Evolutionary conservation across 495 filamentous ascomycete species (phyloP).

Genomic region (Penicillium diatomitis): DNA sequence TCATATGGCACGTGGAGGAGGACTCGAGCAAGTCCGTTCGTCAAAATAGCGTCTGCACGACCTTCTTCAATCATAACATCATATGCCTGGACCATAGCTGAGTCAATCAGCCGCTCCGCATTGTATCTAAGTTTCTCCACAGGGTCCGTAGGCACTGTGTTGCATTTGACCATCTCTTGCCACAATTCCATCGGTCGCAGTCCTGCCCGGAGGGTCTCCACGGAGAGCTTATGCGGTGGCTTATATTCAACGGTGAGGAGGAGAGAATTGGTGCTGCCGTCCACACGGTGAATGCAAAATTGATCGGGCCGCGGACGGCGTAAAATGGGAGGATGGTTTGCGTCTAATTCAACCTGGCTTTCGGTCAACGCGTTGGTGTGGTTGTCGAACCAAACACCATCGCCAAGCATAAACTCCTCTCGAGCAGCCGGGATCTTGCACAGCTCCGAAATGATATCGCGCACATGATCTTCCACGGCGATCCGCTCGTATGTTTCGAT

Average conservation of each 20-base stretch:
- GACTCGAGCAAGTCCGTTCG: neutral
- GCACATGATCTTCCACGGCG: no score
- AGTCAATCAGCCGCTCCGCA: slow-evolving; percentile 11
- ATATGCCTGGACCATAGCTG: neutral
- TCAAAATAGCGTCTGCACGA: neutral
- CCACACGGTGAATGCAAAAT: neutral
- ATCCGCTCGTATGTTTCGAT: neutral
- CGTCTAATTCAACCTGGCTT: neutral
- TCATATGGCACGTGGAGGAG: neutral
- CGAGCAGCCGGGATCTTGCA: no score
- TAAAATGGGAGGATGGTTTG: neutral
- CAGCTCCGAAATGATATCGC: no score
- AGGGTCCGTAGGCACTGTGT: slow-evolving; percentile 10
- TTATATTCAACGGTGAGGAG: neutral
- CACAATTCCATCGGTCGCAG: neutral
- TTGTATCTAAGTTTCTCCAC: slow-evolving; percentile 18
- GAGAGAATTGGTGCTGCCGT: neutral
- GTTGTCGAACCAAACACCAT: no score
- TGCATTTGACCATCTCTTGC: slow-evolving; percentile 7
- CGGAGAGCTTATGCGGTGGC: neutral
- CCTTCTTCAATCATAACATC: neutral
- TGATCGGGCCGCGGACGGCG: neutral
- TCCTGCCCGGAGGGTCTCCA: neutral
- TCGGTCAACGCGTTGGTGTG: neutral
- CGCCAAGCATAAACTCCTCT: no score